Conservation (phyloP, 768 basidiomycete species). For the Amanita polypyramis region DNA sequence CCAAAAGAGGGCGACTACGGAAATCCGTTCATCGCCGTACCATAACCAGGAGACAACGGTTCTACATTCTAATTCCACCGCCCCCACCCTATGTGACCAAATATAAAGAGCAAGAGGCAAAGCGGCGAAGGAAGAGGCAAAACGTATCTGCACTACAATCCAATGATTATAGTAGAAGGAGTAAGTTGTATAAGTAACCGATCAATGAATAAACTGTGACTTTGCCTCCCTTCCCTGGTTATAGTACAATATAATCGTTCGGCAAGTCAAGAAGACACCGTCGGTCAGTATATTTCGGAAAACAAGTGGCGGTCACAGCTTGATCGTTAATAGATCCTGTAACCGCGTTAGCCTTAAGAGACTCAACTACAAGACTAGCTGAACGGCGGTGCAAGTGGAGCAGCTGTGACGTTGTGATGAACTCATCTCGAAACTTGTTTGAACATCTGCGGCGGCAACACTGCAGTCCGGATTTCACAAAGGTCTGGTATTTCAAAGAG, state of each 20-base stretch:
- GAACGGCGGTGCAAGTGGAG: constrained; percentile 48
- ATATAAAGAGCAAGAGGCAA: constrained; percentile 5
- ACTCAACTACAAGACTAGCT: constrained; percentile 33
- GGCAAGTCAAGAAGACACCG: background rate
- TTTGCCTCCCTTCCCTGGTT: background rate
- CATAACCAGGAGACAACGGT: background rate
- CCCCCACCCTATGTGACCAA: constrained; percentile 4
- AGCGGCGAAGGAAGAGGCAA: constrained; percentile 1
- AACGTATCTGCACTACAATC: background rate
- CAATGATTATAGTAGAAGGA: background rate
- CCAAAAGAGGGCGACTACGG: background rate
- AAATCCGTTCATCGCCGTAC: background rate
- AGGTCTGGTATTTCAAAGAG: constrained; percentile 10
- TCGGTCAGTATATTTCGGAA: constrained; percentile 4
- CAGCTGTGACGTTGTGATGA: constrained; percentile 43
- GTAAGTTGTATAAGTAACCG: background rate
- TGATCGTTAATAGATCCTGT: constrained; percentile 1
- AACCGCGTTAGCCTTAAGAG: background rate
- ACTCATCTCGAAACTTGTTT: constrained; percentile 38
- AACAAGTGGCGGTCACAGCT: background rate
- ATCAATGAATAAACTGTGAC: background rate
- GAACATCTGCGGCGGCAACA: constrained; percentile 37
- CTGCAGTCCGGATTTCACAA: constrained; percentile 11
- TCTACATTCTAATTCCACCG: constrained; percentile 5
- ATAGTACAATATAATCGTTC: background rate